Evolutionary conservation across 2,329 filamentous ascomycete genomes (phyloP).

Genomic region (Trichophyton benhamiae): DNA sequence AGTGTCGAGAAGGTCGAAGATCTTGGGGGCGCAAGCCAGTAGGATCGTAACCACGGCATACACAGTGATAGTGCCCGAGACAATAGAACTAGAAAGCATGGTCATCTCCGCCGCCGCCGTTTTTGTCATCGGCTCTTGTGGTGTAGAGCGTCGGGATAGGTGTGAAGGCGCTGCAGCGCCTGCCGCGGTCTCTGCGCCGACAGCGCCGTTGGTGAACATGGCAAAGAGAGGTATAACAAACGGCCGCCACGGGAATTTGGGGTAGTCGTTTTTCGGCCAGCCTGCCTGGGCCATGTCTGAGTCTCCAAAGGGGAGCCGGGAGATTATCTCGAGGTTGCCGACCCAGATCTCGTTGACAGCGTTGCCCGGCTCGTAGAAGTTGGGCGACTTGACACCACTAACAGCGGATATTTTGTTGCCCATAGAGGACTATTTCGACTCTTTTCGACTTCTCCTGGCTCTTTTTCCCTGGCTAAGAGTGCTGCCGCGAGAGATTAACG

Average conservation of each 20-base stretch:
- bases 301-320: constrained; percentile 28
- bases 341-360: constrained; percentile 30
- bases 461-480: too few species aligned
- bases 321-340: constrained; percentile 27
- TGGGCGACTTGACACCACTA: constrained; percentile 24
- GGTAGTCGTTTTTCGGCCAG: constrained; percentile 23
- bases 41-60: neutral
- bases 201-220: neutral
- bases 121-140: neutral
- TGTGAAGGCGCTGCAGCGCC: neutral
- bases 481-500: too few species aligned
- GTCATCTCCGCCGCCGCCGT: too few species aligned
- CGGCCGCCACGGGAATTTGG: constrained; percentile 30
- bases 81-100: neutral
- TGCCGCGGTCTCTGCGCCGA: neutral
- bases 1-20: neutral
- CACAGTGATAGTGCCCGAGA: neutral
- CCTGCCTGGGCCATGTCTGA: constrained; percentile 28
- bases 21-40: neutral
- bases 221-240: constrained; percentile 27
- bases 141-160: neutral
- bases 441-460: neutral
- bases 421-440: constrained; percentile 15
- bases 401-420: constrained; percentile 26
- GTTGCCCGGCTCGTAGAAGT: constrained; percentile 27